Evolutionary conservation across 345 rosid genomes (phyloP).

Genomic region (Eucalyptus tenuipes): DNA sequence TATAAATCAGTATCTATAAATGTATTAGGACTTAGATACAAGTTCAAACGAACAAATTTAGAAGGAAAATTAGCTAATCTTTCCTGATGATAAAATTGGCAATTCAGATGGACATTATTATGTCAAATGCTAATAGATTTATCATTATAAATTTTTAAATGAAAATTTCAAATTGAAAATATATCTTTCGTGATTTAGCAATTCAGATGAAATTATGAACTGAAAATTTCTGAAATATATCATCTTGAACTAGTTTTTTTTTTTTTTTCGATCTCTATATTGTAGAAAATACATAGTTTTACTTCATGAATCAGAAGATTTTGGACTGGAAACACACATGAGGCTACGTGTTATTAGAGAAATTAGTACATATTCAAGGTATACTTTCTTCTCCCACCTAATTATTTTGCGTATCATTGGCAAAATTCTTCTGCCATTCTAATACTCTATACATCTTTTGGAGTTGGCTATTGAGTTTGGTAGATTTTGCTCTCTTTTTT

Average conservation of each 20-base stretch:
- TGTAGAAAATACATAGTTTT: neutral
- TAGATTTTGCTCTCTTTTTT: neutral
- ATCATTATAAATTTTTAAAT: too few relatives aligned
- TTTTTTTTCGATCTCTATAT: neutral
- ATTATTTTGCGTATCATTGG: neutral
- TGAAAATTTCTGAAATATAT: neutral
- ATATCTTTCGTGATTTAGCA: too few relatives aligned
- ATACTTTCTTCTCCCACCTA: neutral
- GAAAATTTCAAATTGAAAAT: too few relatives aligned
- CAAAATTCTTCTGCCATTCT: neutral
- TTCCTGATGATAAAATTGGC: neutral
- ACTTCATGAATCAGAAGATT: neutral
- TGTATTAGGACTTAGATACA: neutral
- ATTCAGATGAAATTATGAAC: too few relatives aligned
- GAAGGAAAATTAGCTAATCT: neutral
- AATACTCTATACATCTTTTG: neutral
- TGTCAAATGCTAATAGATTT: too few relatives aligned
- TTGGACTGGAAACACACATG: neutral
- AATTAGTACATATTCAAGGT: neutral
- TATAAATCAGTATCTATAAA: neutral
- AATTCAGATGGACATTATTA: neutral
- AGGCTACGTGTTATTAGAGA: neutral
- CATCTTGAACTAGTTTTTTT: accelerated
- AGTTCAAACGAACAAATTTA: too few relatives aligned
- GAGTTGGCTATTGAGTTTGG: neutral